phyloP scores from a whole-genome alignment of 2,329 filamentous ascomycete genomes.

The Dactylellina parvicollis region DNA sequence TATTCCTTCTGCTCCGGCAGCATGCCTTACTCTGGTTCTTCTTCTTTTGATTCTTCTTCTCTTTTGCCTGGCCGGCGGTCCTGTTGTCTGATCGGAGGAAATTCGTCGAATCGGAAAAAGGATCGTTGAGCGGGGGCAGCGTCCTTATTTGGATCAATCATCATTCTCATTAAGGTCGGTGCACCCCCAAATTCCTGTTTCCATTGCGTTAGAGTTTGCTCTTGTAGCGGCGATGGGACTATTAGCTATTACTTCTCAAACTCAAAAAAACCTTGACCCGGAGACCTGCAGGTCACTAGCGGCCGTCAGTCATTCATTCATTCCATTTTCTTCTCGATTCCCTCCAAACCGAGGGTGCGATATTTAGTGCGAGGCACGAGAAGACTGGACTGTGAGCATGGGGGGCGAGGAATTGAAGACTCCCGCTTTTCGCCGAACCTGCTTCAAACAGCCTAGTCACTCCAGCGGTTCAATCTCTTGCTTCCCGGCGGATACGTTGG shows the following conservation, averaged over 20 bases:
- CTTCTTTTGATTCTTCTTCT: constrained; percentile 10
- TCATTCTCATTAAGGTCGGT: constrained; percentile 31
- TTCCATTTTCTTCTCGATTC: background rate
- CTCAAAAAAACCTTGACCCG: constrained; percentile 19
- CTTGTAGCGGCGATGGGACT: constrained; percentile 4
- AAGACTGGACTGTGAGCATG: constrained; percentile 31
- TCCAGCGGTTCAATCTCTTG: constrained; percentile 19
- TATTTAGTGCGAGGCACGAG: constrained; percentile 18
- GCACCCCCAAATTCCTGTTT: constrained; percentile 50
- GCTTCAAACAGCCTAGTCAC: constrained; percentile 39
- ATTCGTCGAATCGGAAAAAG: constrained; percentile 52
- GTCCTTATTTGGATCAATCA: constrained; percentile 39
- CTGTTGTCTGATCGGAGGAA: constrained; percentile 19
- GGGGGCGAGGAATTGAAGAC: constrained; percentile 36
- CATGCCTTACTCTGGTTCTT: background rate
- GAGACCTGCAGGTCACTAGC: constrained; percentile 26
- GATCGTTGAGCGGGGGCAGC: constrained; percentile 39
- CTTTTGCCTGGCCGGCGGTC: background rate
- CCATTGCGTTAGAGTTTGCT: constrained; percentile 53
- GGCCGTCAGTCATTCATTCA: constrained; percentile 3
- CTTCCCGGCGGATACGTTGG: constrained; percentile 5
- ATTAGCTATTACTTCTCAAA: too few relatives aligned
- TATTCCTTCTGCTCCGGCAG: constrained; percentile 9
- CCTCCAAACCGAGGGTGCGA: constrained; percentile 8
- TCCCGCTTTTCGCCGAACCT: constrained; percentile 53